Percentiles rank a stretch among this genome's conserved stretches.
Evolutionary conservation across 768 basidiomycete genomes (phyloP).

Genomic region (Rhizopogon vinicolor): DNA sequence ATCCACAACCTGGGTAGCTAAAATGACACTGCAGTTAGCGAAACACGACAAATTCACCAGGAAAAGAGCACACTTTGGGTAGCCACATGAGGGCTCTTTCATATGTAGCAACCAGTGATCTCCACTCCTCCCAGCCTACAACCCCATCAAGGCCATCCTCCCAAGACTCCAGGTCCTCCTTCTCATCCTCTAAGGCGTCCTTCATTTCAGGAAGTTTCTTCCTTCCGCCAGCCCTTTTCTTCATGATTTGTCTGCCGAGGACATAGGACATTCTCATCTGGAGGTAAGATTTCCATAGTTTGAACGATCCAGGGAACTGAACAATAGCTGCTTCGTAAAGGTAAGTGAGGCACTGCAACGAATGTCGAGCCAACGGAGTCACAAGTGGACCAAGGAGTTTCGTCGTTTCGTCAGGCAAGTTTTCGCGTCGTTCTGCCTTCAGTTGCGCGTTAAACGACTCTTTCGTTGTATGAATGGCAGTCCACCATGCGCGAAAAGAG

Average conservation of each 20-base stretch:
- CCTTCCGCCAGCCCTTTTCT: conserved; percentile 78
- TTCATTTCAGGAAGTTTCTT: conserved; percentile 92
- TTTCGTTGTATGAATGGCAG: conserved; percentile 71
- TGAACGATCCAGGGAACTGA: conserved; percentile 88
- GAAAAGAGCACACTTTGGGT: conserved; percentile 60
- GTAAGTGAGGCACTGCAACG: conserved; percentile 81
- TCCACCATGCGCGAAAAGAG: conserved; percentile 92
- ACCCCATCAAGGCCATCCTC: conserved; percentile 80
- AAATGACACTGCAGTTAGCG: conserved; percentile 2
- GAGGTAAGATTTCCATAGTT: conserved; percentile 94
- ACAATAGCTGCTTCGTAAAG: conserved; percentile 91
- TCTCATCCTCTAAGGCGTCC: conserved; percentile 83
- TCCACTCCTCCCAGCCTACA: conserved; percentile 98
- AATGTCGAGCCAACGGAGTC: conserved; percentile 64
- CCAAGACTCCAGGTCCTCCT: conserved; percentile 80
- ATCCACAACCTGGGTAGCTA: conserved; percentile 94
- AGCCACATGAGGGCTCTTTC: conserved; percentile 95
- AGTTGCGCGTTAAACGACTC: conserved; percentile 56
- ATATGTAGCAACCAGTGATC: conserved; percentile 76
- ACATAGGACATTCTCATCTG: conserved; percentile 81
- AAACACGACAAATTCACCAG: neutral
- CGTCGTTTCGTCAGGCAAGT: conserved; percentile 45
- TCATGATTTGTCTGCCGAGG: conserved; percentile 65
- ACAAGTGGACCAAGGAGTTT: conserved; percentile 77
- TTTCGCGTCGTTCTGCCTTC: conserved; percentile 47